phyloP scores from a whole-genome alignment of 2,329 filamentous ascomycete genomes.

The Aspergillus sp. region DNA sequence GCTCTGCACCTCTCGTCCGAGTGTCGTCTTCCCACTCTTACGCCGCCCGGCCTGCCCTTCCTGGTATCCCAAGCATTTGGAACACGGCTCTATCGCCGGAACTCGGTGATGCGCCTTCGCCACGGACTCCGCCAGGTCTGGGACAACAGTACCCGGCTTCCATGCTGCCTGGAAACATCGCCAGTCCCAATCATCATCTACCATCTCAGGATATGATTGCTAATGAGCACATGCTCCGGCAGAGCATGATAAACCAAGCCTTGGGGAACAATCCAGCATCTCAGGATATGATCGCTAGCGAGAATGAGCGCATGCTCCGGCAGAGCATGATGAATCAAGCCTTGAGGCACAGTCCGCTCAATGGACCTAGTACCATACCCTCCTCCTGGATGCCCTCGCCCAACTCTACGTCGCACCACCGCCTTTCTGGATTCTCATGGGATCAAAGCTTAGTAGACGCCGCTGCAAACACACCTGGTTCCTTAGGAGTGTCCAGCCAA shows the following conservation, averaged over 20 bases:
- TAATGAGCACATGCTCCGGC: conserved; percentile 31
- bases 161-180: conserved; percentile 18
- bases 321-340: conserved; percentile 31
- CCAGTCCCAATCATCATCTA: conserved; percentile 22
- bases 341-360: conserved; percentile 24
- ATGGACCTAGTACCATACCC: conserved; percentile 23
- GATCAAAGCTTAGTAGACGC: conserved; percentile 22
- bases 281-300: conserved; percentile 26
- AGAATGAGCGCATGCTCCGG: conserved; percentile 29
- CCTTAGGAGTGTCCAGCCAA: conserved; percentile 29
- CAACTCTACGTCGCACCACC: conserved; percentile 20
- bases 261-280: conserved; percentile 17
- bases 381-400: conserved; percentile 29
- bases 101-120: conserved; percentile 42
- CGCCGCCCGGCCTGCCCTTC: conserved; percentile 32
- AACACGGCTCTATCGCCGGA: conserved; percentile 48
- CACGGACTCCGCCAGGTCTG: conserved; percentile 42
- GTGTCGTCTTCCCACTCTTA: conserved; percentile 34
- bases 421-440: conserved; percentile 26
- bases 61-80: conserved; percentile 46
- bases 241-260: conserved; percentile 29
- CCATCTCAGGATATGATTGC: conserved; percentile 28
- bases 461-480: conserved; percentile 17
- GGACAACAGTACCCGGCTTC: conserved; percentile 26
- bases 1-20: conserved; percentile 21